These are phyloP conservation scores for Annulohypoxylon truncatum DNA, from an alignment of 2,329 filamentous ascomycete species.

Conservation along the genomic window DNA sequence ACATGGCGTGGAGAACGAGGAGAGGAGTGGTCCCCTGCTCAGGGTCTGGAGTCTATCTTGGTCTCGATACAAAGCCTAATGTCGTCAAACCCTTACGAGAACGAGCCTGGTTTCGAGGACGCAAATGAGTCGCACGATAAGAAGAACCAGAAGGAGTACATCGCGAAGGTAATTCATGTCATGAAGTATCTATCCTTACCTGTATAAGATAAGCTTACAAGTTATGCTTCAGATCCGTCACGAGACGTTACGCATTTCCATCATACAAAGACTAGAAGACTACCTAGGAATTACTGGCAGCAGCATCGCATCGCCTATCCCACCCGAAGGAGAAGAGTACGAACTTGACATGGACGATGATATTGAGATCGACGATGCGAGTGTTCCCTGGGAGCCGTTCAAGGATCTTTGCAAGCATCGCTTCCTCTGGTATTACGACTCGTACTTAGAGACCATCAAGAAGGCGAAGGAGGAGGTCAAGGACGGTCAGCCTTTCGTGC, in stretches of 20 bases:
- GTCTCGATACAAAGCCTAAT: constrained; percentile 97
- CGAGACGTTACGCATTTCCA: constrained; percentile 85
- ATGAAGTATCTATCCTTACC: neutral
- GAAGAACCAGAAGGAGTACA: constrained; percentile 78
- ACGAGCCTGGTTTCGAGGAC: constrained; percentile 93
- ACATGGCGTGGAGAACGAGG: constrained; percentile 93
- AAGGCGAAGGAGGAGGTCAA: constrained; percentile 72
- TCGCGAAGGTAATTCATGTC: constrained; percentile 74
- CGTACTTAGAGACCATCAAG: constrained; percentile 79
- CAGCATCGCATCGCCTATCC: constrained; percentile 54
- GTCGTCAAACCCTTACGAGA: constrained; percentile 93
- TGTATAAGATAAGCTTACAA: constrained; percentile 36
- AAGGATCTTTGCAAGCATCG: constrained; percentile 89
- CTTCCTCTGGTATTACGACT: constrained; percentile 96
- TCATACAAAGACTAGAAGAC: constrained; percentile 86
- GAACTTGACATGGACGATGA: constrained; percentile 64
- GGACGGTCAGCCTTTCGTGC: constrained; percentile 73
- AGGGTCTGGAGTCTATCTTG: constrained; percentile 92
- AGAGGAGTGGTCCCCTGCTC: constrained; percentile 96
- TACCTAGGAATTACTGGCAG: constrained; percentile 74
- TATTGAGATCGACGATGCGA: constrained; percentile 60
- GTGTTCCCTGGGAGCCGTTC: constrained; percentile 82
- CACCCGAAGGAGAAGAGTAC: constrained; percentile 53
- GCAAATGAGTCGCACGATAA: constrained; percentile 75
- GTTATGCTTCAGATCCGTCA: constrained; percentile 77